Base-by-base conservation (phyloP, 1,284 basidiomycete species). In the Moniliophthora roreri region DNA sequence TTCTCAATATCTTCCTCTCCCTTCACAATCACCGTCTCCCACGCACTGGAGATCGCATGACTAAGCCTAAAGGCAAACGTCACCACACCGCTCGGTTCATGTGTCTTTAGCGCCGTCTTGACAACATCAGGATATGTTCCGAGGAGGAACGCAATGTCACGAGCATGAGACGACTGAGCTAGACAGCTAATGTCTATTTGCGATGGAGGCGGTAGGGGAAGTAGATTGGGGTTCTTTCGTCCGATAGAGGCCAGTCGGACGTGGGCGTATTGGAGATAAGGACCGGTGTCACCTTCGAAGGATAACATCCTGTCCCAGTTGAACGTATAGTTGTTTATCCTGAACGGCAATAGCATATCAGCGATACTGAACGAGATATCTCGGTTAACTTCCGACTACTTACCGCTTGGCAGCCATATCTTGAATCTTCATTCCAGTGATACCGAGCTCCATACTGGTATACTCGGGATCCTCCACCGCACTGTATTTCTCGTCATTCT, bases 341-440 rank as follows among this genome's bases (percentile, higher is more conserved):
- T 95, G 60, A 18, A 44, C 10, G 32, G 10, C 40, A 36, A 10
- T 46, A 16, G 1, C 38, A 51, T 48, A 50, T 53, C 20, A 42
- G 28, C 7, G 42, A 20, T 42, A 2, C 15, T 18, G 34, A 34
- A 41, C 23, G 41, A 24, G 45, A 26, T 6, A 10, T 23, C 0
- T 52, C 39, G 28, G 20, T 48, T 35, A 32, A 46, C 47, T 26
- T 35, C 20, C 24, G 3, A 44, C 66, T n/a, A n/a, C 78, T 45
- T 62, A 93, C 92, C 92, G 79, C 72, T 95, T 98, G 23, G 91
- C 93, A 39, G 87, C 80, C 94, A 98, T 95, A 70, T 99, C 96
- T 72, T 99, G 97, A 62, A 99, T 95, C 79, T 99, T 99, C 66
- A 99, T 89, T 6, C 94, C 95, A 0, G 94, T 93, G 66, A 97